Percentiles rank a stretch among this genome's conserved stretches.
phyloP scores from a whole-genome alignment of 164 flowering plant genomes.

The Vitis rupestris region DNA sequence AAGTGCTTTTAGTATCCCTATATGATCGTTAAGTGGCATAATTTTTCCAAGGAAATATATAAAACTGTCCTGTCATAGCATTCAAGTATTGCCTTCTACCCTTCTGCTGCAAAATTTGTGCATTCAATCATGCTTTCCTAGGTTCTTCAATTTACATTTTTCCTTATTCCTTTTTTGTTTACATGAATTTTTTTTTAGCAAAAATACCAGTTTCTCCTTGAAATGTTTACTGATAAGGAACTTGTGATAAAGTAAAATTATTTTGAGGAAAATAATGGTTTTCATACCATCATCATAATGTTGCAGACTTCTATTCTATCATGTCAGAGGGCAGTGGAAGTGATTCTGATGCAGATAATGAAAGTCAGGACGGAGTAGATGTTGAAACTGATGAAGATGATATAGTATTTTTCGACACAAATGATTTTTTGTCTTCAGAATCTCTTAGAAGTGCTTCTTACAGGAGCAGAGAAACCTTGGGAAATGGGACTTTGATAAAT shows the following conservation, averaged over 20 bases:
- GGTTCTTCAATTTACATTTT: background rate
- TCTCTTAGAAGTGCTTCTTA: constrained; percentile 81
- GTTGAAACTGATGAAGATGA: constrained; percentile 93
- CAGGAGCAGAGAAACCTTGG: constrained; percentile 60
- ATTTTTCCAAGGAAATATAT: background rate
- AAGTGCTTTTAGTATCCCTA: background rate
- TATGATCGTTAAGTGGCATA: background rate
- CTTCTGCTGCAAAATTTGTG: background rate
- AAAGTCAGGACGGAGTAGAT: constrained; percentile 84
- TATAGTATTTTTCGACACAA: constrained; percentile 79
- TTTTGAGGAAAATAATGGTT: background rate
- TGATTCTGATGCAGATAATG: constrained; percentile 87
- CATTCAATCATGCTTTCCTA: background rate
- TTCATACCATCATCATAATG: background rate
- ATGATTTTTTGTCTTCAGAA: constrained; percentile 75
- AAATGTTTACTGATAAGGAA: background rate
- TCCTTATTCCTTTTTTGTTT: background rate
- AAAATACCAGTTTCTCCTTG: background rate
- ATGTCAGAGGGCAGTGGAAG: constrained; percentile 87
- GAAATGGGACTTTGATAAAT: constrained; percentile 36
- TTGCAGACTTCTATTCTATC: constrained; percentile 90
- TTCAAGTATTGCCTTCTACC: background rate
- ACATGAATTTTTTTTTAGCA: background rate
- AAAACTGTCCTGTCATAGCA: too few relatives aligned
- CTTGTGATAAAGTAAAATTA: too few relatives aligned